Conservation (phyloP, 2,329 filamentous ascomycete genomes). For the Verticillium nubilum region DNA sequence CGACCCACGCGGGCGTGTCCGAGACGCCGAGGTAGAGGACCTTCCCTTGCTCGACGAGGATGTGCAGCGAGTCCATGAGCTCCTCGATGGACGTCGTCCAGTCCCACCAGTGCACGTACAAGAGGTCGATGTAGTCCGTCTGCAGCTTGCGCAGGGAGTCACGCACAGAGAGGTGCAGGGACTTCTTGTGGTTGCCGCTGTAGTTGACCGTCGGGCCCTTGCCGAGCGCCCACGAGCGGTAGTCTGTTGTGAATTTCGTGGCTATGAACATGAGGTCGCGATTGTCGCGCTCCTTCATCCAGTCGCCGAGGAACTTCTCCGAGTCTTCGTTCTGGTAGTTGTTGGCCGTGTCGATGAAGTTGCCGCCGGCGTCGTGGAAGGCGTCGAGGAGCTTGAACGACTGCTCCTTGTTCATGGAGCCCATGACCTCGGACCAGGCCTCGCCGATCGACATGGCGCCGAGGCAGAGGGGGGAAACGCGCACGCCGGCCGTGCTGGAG, state of each 20-base stretch:
- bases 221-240: conserved; percentile 29
- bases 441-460: conserved; percentile 49
- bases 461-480: conserved; percentile 46
- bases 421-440: conserved; percentile 39
- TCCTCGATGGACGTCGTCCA: conserved; percentile 34
- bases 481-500: conserved; percentile 40
- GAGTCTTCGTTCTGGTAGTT: conserved; percentile 54
- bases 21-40: conserved; percentile 35
- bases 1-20: conserved; percentile 34
- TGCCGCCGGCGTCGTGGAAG: conserved; percentile 53
- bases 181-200: conserved; percentile 35
- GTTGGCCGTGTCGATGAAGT: conserved; percentile 63
- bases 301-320: conserved; percentile 53
- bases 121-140: conserved; percentile 38
- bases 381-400: conserved; percentile 53
- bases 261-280: conserved; percentile 50
- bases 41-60: conserved; percentile 33
- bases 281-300: conserved; percentile 42
- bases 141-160: conserved; percentile 39
- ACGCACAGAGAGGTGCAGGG: conserved; percentile 33
- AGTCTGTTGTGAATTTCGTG: conserved; percentile 51
- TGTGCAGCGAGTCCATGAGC: conserved; percentile 35
- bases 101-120: conserved; percentile 41
- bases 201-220: conserved; percentile 33
- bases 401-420: conserved; percentile 46